Conservation (phyloP, 1,284 basidiomycete species). For the Apiotrichum sp. region DNA sequence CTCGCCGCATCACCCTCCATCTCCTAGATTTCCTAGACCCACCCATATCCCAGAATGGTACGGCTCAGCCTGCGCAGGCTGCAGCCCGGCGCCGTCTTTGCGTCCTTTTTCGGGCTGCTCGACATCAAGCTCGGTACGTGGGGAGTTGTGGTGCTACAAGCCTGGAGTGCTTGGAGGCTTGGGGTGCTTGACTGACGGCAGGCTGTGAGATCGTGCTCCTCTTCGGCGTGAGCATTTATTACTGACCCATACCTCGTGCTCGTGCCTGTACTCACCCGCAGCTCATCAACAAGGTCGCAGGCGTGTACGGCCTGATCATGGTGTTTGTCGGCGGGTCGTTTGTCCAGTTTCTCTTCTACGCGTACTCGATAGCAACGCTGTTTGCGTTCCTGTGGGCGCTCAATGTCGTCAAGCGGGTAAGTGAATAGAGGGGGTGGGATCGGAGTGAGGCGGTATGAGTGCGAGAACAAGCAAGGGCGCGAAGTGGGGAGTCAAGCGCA, state of each 20-base stretch:
- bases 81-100: conserved; percentile 50
- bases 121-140: conserved; percentile 75
- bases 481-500: no score
- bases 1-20: no score
- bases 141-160: no score
- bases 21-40: no score
- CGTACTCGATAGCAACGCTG: conserved; percentile 83
- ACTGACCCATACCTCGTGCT: neutral
- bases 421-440: conserved; percentile 22
- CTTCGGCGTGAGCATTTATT: conserved; percentile 62
- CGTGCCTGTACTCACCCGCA: conserved; percentile 32
- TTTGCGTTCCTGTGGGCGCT: conserved; percentile 81
- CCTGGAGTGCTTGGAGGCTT: neutral
- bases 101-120: conserved; percentile 72
- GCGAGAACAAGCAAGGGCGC: neutral
- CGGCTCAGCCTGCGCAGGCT: conserved; percentile 28
- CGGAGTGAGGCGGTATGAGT: no score
- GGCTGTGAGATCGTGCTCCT: conserved; percentile 71
- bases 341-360: conserved; percentile 82
- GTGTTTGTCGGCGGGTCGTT: conserved; percentile 82
- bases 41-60: conserved; percentile 10
- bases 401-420: conserved; percentile 71
- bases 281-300: conserved; percentile 97
- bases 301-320: conserved; percentile 91
- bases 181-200: conserved; percentile 12